Percentiles rank a stretch among this genome's conserved stretches.
phyloP scores from a whole-genome alignment of 495 filamentous ascomycete species.

The Daldinia bambusicola region DNA sequence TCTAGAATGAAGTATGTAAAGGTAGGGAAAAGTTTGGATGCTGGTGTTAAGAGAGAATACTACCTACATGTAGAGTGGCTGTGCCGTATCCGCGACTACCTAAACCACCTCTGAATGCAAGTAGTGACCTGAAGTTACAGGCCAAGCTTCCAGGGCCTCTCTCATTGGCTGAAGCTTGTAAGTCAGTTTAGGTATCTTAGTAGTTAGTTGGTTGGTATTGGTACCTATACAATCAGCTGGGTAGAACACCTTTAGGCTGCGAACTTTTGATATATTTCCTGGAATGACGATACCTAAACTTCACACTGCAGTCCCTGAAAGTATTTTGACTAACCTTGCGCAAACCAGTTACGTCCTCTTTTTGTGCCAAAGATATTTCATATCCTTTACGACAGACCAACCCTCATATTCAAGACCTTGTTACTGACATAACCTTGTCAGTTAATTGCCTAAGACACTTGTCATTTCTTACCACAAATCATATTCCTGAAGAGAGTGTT shows the following conservation, averaged over 20 bases:
- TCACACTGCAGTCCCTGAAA: not conserved
- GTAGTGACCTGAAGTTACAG: conserved; percentile 4
- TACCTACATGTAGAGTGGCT: not conserved
- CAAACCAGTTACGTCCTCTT: not conserved
- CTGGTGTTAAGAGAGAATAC: not conserved
- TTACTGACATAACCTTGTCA: not conserved
- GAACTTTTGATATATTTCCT: not conserved
- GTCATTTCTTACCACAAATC: not conserved
- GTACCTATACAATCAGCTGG: not conserved
- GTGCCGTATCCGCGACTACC: conserved; percentile 1
- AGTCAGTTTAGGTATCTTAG: conserved; percentile 1
- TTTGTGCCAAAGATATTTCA: not conserved
- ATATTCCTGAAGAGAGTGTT: not conserved
- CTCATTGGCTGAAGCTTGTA: conserved; percentile 31
- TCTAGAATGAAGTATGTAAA: conserved; percentile 12
- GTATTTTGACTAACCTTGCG: not conserved
- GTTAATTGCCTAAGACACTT: not conserved
- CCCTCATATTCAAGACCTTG: not conserved
- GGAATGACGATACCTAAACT: conserved; percentile 23
- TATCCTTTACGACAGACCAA: not conserved
- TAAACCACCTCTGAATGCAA: not conserved
- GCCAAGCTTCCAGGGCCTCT: conserved; percentile 18
- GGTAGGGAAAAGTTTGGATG: conserved; percentile 7
- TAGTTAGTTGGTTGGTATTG: too few species aligned
- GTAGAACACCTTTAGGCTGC: conserved; percentile 6